These are phyloP conservation scores for Bipolaris zeicola DNA, from an alignment of 2,329 filamentous ascomycete species.

Conservation along the genomic window DNA sequence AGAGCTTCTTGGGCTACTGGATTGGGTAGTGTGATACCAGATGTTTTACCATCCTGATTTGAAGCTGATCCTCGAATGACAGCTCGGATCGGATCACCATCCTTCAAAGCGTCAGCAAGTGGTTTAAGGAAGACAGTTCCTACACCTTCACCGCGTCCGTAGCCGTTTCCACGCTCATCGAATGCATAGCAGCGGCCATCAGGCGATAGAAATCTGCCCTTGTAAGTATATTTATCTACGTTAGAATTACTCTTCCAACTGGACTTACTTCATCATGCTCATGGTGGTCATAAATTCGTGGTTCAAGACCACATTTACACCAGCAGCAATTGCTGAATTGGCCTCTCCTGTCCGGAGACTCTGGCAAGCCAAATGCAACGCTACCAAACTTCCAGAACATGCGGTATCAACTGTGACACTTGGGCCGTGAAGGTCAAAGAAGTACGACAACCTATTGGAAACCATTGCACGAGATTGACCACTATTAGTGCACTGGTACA, in stretches of 20 bases:
- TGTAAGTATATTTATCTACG: conserved; percentile 9
- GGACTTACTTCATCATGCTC: too few species aligned
- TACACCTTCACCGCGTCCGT: conserved; percentile 34
- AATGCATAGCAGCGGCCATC: conserved; percentile 37
- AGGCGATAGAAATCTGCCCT: conserved; percentile 9
- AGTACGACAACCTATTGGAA: conserved; percentile 26
- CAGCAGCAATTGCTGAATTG: too few species aligned
- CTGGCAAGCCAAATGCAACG: conserved; percentile 27
- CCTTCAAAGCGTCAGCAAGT: conserved; percentile 23
- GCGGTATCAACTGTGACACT: conserved; percentile 34
- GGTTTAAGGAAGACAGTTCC: conserved; percentile 31
- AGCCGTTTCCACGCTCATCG: conserved; percentile 56
- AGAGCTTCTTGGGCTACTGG: conserved; percentile 52
- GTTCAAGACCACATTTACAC: conserved; percentile 12
- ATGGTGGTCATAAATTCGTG: too few species aligned
- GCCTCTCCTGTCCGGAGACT: conserved; percentile 5
- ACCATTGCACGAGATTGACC: too few species aligned
- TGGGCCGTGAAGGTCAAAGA: conserved; percentile 31
- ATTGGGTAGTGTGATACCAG: conserved; percentile 30
- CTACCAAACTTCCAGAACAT: conserved; percentile 29
- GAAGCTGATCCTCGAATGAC: conserved; percentile 30
- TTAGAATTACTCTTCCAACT: conserved; percentile 6
- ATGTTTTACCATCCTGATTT: conserved; percentile 20
- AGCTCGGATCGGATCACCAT: conserved; percentile 33
- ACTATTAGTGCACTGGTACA: too few species aligned